Percentiles rank a stretch among this genome's conserved stretches.
Evolutionary conservation across 78 protist species (phyloP).

Genomic region (Protostelium mycophagum): DNA sequence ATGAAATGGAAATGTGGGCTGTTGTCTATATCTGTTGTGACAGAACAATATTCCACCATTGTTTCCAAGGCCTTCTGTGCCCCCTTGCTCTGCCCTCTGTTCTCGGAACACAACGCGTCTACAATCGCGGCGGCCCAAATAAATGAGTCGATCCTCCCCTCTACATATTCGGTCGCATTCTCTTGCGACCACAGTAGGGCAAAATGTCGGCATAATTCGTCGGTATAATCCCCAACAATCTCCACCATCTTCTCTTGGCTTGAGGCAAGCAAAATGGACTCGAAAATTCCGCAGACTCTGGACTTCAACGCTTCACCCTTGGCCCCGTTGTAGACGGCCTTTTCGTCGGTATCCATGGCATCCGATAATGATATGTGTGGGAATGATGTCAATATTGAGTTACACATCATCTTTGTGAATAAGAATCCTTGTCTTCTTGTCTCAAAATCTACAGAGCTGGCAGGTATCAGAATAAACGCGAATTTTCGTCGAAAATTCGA

Average conservation of each 20-base stretch:
- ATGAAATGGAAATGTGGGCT: not conserved
- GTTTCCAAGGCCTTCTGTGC: constrained; percentile 1
- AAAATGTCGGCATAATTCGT: constrained; percentile 13
- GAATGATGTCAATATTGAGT: not conserved
- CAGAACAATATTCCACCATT: not conserved
- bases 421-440: not conserved
- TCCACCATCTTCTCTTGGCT: not conserved
- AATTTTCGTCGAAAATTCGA: not conserved
- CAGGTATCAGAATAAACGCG: not conserved
- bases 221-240: not conserved
- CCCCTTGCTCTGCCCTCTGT: not conserved
- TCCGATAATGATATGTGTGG: not conserved
- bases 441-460: not conserved
- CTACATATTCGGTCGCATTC: not conserved
- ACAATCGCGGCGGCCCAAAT: not conserved
- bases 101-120: not conserved
- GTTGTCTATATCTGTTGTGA: not conserved
- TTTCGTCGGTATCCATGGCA: not conserved
- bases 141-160: not conserved
- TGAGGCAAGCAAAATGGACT: not conserved
- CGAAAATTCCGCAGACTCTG: not conserved
- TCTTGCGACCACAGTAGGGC: not conserved
- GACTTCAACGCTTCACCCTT: not conserved
- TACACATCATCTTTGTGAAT: not conserved
- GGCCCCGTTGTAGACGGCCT: not conserved